Evolutionary conservation across 257 asterid species (phyloP).

Genomic region (Nicotiana paniculata): DNA sequence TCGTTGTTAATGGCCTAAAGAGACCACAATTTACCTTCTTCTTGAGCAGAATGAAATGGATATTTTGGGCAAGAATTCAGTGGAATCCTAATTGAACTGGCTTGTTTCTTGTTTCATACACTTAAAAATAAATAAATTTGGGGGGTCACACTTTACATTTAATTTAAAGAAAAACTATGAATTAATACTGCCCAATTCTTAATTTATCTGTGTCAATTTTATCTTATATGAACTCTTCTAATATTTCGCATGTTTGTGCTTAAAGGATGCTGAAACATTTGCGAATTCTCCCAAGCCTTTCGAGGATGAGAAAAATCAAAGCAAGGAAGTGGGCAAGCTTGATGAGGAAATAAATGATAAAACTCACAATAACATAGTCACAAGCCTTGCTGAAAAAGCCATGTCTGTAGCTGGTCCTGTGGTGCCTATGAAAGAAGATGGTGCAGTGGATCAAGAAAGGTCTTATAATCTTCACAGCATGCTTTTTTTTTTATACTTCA

Average conservation of each 20-base stretch:
- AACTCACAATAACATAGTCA: conserved; percentile 45
- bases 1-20: background rate
- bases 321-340: conserved; percentile 24
- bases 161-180: background rate
- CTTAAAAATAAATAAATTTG: too few relatives aligned
- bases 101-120: background rate
- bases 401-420: conserved; percentile 95
- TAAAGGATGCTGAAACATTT: conserved; percentile 44
- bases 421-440: conserved; percentile 82
- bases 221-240: background rate
- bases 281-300: conserved; percentile 29
- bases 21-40: background rate
- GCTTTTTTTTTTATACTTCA: background rate
- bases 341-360: conserved; percentile 34
- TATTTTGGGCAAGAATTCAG: background rate
- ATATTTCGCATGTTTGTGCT: conserved; percentile 18
- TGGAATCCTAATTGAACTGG: background rate
- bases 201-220: conserved; percentile 2
- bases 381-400: conserved; percentile 94
- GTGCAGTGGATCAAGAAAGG: conserved; percentile 93
- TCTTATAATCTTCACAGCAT: conserved; percentile 18
- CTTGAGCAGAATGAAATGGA: background rate
- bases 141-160: background rate
- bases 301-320: conserved; percentile 24
- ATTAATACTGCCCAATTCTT: background rate